These are phyloP conservation scores for Chamaecyparis obtusa DNA, from an alignment of 75 land plant species.

Conservation along the genomic window DNA sequence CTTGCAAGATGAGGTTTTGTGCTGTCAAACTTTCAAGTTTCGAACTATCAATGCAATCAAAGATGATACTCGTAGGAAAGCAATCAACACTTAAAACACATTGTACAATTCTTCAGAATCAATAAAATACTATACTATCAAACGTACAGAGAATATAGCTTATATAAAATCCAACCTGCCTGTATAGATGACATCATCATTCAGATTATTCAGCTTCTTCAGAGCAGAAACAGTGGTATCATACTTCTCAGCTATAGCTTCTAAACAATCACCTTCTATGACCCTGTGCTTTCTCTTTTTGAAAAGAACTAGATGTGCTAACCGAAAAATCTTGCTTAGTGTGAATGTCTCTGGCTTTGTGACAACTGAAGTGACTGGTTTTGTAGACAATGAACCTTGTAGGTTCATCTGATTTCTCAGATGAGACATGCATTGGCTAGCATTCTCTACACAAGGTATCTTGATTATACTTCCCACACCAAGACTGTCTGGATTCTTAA, in stretches of 20 bases:
- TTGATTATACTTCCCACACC: conserved; percentile 28
- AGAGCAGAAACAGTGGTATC: conserved; percentile 29
- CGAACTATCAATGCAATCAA: background rate
- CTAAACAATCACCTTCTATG: conserved; percentile 32
- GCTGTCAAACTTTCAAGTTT: background rate
- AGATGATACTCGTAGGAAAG: background rate
- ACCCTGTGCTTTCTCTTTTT: conserved; percentile 32
- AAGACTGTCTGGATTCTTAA: conserved; percentile 30
- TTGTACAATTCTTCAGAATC: background rate
- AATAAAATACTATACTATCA: conserved; percentile 6
- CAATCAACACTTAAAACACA: background rate
- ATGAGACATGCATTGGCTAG: conserved; percentile 1
- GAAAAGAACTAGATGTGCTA: conserved; percentile 16
- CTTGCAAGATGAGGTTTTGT: background rate
- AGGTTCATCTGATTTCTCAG: background rate
- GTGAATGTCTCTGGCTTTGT: conserved; percentile 18
- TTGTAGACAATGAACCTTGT: background rate
- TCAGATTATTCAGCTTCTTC: conserved; percentile 28
- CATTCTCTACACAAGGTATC: conserved; percentile 14
- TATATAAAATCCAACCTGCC: conserved; percentile 23
- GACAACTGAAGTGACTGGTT: background rate
- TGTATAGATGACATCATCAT: conserved; percentile 28
- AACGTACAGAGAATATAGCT: background rate
- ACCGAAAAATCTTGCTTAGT: conserved; percentile 20
- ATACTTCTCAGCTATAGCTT: conserved; percentile 33